Conservation (phyloP, 176 grass and related monocot genomes). For the Raddia guianensis region DNA sequence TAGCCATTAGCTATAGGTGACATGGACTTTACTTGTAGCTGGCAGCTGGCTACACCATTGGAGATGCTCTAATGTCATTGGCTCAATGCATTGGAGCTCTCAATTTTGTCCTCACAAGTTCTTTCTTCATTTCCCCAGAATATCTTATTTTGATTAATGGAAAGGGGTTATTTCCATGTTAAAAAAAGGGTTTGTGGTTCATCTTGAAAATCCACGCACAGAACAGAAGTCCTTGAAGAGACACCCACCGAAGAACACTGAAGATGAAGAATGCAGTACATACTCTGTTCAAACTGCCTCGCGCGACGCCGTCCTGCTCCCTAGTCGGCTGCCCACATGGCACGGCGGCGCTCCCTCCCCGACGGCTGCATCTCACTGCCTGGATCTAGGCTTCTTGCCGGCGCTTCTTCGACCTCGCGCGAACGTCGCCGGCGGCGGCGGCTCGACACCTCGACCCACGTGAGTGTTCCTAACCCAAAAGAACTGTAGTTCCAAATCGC, state of each 20-base stretch:
- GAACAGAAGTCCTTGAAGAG: not conserved
- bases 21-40: too few relatives aligned
- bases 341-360: not conserved
- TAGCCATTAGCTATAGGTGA: too few relatives aligned
- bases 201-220: conserved; percentile 1
- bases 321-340: not conserved
- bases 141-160: too few relatives aligned
- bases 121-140: not conserved
- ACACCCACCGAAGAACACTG: too few relatives aligned
- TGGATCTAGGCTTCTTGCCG: not conserved
- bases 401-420: not conserved
- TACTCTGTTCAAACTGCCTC: not conserved
- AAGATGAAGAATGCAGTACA: too few relatives aligned
- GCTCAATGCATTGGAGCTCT: not conserved
- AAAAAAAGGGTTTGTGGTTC: not conserved
- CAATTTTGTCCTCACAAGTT: not conserved
- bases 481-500: not conserved
- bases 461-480: not conserved
- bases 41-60: too few relatives aligned
- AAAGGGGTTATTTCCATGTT: too few relatives aligned
- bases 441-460: not conserved
- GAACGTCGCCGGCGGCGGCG: not conserved
- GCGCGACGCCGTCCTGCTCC: not conserved
- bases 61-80: not conserved
- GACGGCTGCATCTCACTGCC: not conserved